Base-by-base conservation (phyloP, 352 stramenopile genomes). In the Phytophthora crassamura region DNA sequence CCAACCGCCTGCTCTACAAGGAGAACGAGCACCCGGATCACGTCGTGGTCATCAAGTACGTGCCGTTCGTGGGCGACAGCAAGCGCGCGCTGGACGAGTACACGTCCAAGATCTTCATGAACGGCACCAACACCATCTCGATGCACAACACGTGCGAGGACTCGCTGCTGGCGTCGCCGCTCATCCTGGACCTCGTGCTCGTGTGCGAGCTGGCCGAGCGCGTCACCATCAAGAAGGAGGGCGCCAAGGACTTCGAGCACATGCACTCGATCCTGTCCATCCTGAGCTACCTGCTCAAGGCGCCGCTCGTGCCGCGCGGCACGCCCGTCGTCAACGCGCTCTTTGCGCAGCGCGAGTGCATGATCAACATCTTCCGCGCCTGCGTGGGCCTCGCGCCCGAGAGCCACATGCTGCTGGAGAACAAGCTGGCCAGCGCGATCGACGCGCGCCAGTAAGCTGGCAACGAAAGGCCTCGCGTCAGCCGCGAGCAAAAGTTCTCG, bases 141-240 rank as follows among this genome's bases (percentile, higher is more conserved):
- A 99, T 99, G 97, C 98, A 99, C 91, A 99, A 99, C 80, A 99
- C 97, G 57, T 99, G 98, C 81, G 98, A 99, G 74, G 98, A 99
- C 77, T 99, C 97, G 54, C 80, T 99, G 20, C 80, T 99, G 43
- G 98, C 98, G 25, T 97, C 97, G 60, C 98, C 98, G 34, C 72
- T 99, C 46, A 99, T 99, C 71, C 87, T 99, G 38, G 98, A 99
- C 75, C 84, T 99, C 32, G 93, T 99, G 18, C 94, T 99, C 42
- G 87, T 99, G 41, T 97, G 93, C 48, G 98, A 99, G 78, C 78
- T 99, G 10, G 98, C 94, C 15, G 92, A 99, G 80, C 96, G 98
- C 54, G 98, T 99, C 43, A 84, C 88, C 34, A 84, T 99, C 46
- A 96, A 97, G 72, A 98, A 97, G 78, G 89, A 98, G 38, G 94